A percentile compares a stretch with the other conserved stretches of the same genome.
Conservation (phyloP, 2,329 filamentous ascomycete species). For the Aspergillus sergii region DNA sequence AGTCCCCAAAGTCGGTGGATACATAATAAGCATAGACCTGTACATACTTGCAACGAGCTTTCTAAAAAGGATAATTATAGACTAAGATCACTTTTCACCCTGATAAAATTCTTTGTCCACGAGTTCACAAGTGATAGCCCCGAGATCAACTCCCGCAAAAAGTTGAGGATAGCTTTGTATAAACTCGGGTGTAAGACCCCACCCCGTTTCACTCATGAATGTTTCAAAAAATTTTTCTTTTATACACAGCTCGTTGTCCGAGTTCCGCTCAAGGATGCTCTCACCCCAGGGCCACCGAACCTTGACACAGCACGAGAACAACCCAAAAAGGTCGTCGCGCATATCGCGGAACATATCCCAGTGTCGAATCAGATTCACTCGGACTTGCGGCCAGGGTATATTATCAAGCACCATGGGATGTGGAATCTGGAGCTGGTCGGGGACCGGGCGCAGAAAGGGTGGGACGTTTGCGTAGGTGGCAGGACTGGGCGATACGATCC, state of each 20-base stretch:
- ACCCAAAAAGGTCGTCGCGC: neutral
- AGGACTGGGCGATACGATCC: constrained; percentile 25
- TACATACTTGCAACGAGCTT: neutral
- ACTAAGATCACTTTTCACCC: neutral
- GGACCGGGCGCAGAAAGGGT: constrained; percentile 20
- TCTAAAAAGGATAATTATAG: neutral
- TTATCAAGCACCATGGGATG: constrained; percentile 26
- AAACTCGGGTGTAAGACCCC: constrained; percentile 30
- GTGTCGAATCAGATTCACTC: neutral
- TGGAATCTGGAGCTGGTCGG: constrained; percentile 21
- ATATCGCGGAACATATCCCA: constrained; percentile 13
- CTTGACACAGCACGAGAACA: constrained; percentile 21
- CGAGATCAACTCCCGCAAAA: constrained; percentile 23
- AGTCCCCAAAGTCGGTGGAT: neutral
- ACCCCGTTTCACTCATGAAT: constrained; percentile 25
- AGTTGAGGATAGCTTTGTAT: constrained; percentile 26
- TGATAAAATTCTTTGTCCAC: neutral
- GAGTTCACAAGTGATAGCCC: neutral
- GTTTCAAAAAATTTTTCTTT: constrained; percentile 21
- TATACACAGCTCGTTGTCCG: constrained; percentile 21
- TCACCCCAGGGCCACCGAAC: constrained; percentile 31
- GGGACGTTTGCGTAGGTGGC: constrained; percentile 23
- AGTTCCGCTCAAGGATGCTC: constrained; percentile 25
- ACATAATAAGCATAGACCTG: neutral
- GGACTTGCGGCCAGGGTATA: constrained; percentile 23